Conservation (phyloP, 2,329 filamentous ascomycete genomes). For the Cercospora beticola region DNA sequence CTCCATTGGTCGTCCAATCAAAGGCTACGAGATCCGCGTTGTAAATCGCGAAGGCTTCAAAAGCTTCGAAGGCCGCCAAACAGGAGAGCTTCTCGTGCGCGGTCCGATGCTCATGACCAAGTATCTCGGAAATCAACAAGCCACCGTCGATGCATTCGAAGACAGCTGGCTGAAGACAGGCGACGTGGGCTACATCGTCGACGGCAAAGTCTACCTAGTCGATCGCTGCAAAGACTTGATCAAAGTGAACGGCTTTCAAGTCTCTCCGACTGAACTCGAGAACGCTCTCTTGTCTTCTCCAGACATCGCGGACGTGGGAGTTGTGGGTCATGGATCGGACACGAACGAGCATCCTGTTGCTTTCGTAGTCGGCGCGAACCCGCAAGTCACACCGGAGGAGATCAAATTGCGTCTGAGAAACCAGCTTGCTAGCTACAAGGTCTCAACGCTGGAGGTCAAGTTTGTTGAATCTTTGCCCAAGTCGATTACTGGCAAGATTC, state of each 20-base stretch:
- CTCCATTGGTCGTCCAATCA: constrained; percentile 50
- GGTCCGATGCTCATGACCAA: constrained; percentile 43
- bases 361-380: constrained; percentile 23
- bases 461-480: constrained; percentile 37
- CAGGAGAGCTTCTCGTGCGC: constrained; percentile 47
- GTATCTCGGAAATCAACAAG: constrained; percentile 38
- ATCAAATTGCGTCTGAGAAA: constrained; percentile 35
- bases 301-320: constrained; percentile 33
- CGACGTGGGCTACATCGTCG: constrained; percentile 41
- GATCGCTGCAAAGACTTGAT: constrained; percentile 40
- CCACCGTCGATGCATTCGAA: constrained; percentile 30
- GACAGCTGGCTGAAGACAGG: constrained; percentile 90
- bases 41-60: constrained; percentile 12
- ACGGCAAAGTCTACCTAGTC: constrained; percentile 37
- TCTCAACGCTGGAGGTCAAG: constrained; percentile 23
- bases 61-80: constrained; percentile 47
- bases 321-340: constrained; percentile 26
- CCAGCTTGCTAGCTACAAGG: constrained; percentile 42
- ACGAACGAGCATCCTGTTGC: constrained; percentile 27
- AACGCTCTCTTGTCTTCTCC: constrained; percentile 30
- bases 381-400: constrained; percentile 24
- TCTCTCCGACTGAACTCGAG: constrained; percentile 39
- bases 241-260: constrained; percentile 39
- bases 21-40: constrained; percentile 43
- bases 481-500: constrained; percentile 36